Evolutionary conservation across 441 rosid species (phyloP).

Genomic region (Raphanus hybrid): DNA sequence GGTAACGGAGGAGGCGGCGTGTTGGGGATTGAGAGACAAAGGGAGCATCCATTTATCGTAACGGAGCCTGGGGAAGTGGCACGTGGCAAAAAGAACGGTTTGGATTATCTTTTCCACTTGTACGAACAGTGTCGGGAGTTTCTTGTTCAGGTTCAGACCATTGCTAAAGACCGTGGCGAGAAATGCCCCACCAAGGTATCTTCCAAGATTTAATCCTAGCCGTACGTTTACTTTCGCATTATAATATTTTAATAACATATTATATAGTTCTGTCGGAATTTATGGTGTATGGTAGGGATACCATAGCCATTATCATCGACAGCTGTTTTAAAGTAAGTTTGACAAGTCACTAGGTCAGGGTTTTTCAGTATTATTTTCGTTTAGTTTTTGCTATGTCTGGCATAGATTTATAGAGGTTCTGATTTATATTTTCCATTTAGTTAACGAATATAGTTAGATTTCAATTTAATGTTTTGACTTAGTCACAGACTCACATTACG

Average conservation of each 20-base stretch:
- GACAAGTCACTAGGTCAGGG: slow-evolving; percentile 49
- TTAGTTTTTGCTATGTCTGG: slow-evolving; percentile 31
- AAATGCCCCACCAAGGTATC: slow-evolving; percentile 97
- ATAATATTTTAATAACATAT: too few relatives aligned
- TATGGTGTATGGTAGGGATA: slow-evolving; percentile 34
- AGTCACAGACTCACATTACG: slow-evolving; percentile 28
- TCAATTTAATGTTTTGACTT: slow-evolving; percentile 25
- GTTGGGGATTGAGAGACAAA: slow-evolving; percentile 71
- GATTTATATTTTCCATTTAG: not conserved
- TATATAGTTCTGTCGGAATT: slow-evolving; percentile 22
- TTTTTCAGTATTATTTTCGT: not conserved
- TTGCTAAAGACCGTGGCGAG: slow-evolving; percentile 93
- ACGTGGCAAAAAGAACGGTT: slow-evolving; percentile 98
- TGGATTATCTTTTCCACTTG: slow-evolving; percentile 95
- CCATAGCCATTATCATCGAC: slow-evolving; percentile 33
- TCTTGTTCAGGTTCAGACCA: slow-evolving; percentile 85
- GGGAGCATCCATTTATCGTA: slow-evolving; percentile 97
- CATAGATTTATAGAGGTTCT: slow-evolving; percentile 21
- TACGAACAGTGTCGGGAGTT: slow-evolving; percentile 96
- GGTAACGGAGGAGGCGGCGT: slow-evolving; percentile 45
- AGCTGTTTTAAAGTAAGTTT: slow-evolving; percentile 48
- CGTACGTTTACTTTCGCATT: slow-evolving; percentile 26
- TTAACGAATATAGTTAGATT: slow-evolving; percentile 35
- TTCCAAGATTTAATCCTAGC: slow-evolving; percentile 29
- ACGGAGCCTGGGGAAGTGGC: slow-evolving; percentile 99